Conservation (phyloP, 805 yeast genomes). For the Lipomyces yamadae region DNA sequence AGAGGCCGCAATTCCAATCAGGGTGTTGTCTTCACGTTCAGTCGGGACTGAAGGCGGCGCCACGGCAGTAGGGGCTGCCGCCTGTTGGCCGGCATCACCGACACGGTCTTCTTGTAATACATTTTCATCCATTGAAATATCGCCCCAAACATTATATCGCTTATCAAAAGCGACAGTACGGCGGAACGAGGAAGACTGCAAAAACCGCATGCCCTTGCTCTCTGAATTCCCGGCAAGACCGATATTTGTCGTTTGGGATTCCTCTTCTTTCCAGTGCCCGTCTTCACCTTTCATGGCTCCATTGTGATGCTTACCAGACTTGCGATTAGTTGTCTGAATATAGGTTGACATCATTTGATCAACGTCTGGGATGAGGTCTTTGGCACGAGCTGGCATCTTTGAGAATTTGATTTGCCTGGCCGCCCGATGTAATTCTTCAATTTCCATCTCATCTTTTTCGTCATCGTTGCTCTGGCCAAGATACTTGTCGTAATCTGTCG, state of each 20-base stretch:
- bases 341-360: conserved; percentile 31
- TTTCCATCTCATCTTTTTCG: conserved; percentile 50
- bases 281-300: conserved; percentile 8
- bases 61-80: neutral
- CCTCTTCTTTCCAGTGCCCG: conserved; percentile 14
- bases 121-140: conserved; percentile 29
- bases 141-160: conserved; percentile 23
- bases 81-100: neutral
- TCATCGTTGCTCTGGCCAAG: conserved; percentile 10
- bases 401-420: conserved; percentile 44
- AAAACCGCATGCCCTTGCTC: conserved; percentile 29
- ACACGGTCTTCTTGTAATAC: conserved; percentile 16
- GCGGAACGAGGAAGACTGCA: conserved; percentile 31
- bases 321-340: conserved; percentile 21
- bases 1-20: neutral
- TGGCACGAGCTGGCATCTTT: conserved; percentile 37
- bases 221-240: conserved; percentile 37
- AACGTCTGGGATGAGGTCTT: conserved; percentile 26
- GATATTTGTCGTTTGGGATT: conserved; percentile 12
- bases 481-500: neutral
- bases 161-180: conserved; percentile 28
- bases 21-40: neutral
- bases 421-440: conserved; percentile 48
- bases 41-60: neutral
- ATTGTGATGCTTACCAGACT: conserved; percentile 1